These are phyloP conservation scores for Paecilomyces formosus DNA, from an alignment of 2,329 filamentous ascomycete species.

Conservation along the genomic window DNA sequence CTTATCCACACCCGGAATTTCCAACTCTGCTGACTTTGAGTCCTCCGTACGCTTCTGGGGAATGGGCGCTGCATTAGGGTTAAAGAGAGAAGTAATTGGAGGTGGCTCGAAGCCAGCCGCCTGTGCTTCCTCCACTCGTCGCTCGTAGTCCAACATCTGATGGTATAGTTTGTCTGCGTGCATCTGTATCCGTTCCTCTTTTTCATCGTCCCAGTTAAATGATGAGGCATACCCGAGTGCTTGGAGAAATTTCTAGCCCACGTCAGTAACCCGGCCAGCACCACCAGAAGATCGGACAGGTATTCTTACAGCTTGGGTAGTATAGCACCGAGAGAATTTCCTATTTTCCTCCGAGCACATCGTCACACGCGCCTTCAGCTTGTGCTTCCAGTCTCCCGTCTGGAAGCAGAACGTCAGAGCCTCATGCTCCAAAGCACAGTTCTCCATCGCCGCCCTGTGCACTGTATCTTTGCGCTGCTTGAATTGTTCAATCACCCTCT, in stretches of 20 bases:
- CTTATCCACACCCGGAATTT: constrained; percentile 29
- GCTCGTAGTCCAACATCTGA: constrained; percentile 77
- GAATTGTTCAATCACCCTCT: constrained; percentile 73
- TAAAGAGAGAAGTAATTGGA: constrained; percentile 38
- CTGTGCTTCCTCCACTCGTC: constrained; percentile 55
- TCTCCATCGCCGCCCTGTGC: constrained; percentile 78
- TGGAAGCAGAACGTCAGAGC: constrained; percentile 77
- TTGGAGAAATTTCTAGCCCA: constrained; percentile 68
- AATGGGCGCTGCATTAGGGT: constrained; percentile 22
- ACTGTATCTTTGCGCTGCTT: constrained; percentile 75
- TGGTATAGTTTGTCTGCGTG: constrained; percentile 89
- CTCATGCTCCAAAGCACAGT: constrained; percentile 82
- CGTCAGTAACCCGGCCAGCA: constrained; percentile 1
- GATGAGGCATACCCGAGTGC: constrained; percentile 78
- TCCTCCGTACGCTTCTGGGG: constrained; percentile 4
- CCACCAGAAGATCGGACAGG: neutral
- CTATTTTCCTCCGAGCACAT: constrained; percentile 74
- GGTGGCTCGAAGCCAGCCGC: constrained; percentile 35
- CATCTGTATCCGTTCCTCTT: constrained; percentile 89
- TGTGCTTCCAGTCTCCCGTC: constrained; percentile 58
- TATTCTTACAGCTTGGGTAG: constrained; percentile 66
- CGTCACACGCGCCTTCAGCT: constrained; percentile 49
- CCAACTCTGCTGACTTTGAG: constrained; percentile 13
- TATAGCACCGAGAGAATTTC: constrained; percentile 79
- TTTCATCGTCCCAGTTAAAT: constrained; percentile 54